Evolutionary conservation across 2,329 filamentous ascomycete genomes (phyloP).

Genomic region (Colletotrichum simmondsii): DNA sequence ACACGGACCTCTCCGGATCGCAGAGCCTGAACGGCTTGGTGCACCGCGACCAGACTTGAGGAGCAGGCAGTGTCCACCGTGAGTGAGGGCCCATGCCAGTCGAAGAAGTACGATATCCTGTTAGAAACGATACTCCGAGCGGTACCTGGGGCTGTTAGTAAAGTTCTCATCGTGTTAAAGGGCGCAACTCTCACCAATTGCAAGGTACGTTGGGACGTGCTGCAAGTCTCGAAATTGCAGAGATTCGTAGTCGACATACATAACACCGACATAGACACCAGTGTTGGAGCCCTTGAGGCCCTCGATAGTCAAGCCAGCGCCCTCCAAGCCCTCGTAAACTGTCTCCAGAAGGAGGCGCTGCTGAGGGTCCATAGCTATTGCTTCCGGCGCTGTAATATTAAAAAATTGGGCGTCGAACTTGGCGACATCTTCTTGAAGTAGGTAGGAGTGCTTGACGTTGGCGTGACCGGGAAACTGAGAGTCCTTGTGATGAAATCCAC

Average conservation of each 20-base stretch:
- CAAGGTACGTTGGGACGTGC: not conserved
- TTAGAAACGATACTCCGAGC: slow-evolving; percentile 48
- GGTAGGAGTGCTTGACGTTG: slow-evolving; percentile 37
- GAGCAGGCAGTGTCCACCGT: slow-evolving; percentile 60
- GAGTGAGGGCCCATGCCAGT: slow-evolving; percentile 50
- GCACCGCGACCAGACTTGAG: slow-evolving; percentile 52
- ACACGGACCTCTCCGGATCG: slow-evolving; percentile 42
- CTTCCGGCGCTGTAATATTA: slow-evolving; percentile 40
- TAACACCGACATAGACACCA: not conserved
- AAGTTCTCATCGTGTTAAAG: not conserved
- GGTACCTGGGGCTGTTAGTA: slow-evolving; percentile 37
- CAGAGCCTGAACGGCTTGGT: slow-evolving; percentile 50
- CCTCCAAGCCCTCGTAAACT: slow-evolving; percentile 46
- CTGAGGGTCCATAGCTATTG: slow-evolving; percentile 45
- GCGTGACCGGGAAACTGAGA: slow-evolving; percentile 21
- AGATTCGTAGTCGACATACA: slow-evolving; percentile 38
- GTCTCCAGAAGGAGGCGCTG: slow-evolving; percentile 45
- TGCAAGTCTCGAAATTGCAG: slow-evolving; percentile 13
- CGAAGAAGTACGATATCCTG: slow-evolving; percentile 52
- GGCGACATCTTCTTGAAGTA: slow-evolving; percentile 36
- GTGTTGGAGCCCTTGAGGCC: not conserved
- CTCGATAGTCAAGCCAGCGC: slow-evolving; percentile 31
- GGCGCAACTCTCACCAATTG: not conserved
- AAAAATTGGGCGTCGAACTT: slow-evolving; percentile 44
- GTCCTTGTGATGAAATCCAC: not conserved